These are phyloP conservation scores for Glycine tomentella DNA, from an alignment of 306 rosid genomes.

Conservation along the genomic window DNA sequence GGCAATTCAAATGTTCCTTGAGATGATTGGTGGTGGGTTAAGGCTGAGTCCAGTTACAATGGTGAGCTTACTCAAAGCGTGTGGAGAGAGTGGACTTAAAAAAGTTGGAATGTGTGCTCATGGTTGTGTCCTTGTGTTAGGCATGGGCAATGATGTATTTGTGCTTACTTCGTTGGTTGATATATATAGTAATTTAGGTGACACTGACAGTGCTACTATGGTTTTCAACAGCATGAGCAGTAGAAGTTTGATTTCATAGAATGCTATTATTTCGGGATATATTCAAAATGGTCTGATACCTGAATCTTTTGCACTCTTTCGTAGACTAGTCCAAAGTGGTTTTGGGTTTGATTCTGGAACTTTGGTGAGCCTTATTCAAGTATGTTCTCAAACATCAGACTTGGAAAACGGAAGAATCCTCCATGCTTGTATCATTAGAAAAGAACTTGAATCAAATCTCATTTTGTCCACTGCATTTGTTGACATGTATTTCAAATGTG, in stretches of 20 bases:
- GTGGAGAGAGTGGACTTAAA: conserved; percentile 50
- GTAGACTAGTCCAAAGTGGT: too few relatives aligned
- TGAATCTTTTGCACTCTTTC: too few relatives aligned
- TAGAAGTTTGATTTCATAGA: too few relatives aligned
- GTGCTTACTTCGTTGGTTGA: conserved; percentile 71
- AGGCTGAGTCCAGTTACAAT: conserved; percentile 69
- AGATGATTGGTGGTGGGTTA: conserved; percentile 58
- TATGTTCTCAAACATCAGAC: conserved; percentile 72
- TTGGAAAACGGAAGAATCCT: conserved; percentile 62
- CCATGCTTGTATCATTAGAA: conserved; percentile 66
- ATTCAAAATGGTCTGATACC: too few relatives aligned
- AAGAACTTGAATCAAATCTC: conserved; percentile 60
- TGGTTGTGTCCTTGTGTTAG: conserved; percentile 58
- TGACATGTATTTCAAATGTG: conserved; percentile 79
- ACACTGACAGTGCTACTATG: too few relatives aligned
- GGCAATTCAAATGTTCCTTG: conserved; percentile 60
- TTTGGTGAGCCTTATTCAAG: too few relatives aligned
- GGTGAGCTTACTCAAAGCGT: conserved; percentile 64
- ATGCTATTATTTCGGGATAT: too few relatives aligned
- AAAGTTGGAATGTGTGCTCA: conserved; percentile 66
- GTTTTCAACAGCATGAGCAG: too few relatives aligned
- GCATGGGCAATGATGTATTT: conserved; percentile 63
- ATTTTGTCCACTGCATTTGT: conserved; percentile 72
- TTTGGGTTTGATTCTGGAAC: too few relatives aligned
- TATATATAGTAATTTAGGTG: too few relatives aligned